phyloP scores from a whole-genome alignment of 805 yeast genomes.

The Sugiyamaella mastotermitis region DNA sequence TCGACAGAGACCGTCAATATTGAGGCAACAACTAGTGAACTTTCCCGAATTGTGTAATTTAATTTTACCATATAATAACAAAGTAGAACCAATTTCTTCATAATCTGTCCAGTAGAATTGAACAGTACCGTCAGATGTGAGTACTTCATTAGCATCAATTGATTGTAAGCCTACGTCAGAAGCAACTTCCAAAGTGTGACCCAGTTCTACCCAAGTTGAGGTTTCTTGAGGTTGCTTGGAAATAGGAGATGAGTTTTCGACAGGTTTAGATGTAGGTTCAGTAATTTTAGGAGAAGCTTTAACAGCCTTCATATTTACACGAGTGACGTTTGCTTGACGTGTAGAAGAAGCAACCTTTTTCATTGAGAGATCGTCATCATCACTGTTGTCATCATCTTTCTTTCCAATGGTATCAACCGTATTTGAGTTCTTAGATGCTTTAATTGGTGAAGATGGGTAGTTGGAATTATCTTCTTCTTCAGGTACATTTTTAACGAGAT shows the following conservation, averaged over 20 bases:
- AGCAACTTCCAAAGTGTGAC: conserved; percentile 2
- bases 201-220: conserved; percentile 6
- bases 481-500: conserved; percentile 3
- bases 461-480: neutral
- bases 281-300: neutral
- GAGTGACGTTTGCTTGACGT: neutral
- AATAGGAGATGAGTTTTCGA: neutral
- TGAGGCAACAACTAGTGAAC: conserved; percentile 69
- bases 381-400: conserved; percentile 42
- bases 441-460: conserved; percentile 1
- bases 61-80: conserved; percentile 78
- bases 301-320: conserved; percentile 7
- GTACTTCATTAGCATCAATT: no score
- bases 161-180: no score
- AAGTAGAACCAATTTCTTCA: conserved; percentile 62
- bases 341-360: conserved; percentile 11
- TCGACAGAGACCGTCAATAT: conserved; percentile 60
- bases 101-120: conserved; percentile 89
- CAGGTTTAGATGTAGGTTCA: neutral
- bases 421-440: no score
- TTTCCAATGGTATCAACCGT: neutral
- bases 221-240: neutral
- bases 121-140: conserved; percentile 46
- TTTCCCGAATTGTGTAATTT: conserved; percentile 42
- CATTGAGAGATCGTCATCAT: conserved; percentile 33